phyloP scores from a whole-genome alignment of 192 early-diverging fungal species.

The Mortierella antarctica region DNA sequence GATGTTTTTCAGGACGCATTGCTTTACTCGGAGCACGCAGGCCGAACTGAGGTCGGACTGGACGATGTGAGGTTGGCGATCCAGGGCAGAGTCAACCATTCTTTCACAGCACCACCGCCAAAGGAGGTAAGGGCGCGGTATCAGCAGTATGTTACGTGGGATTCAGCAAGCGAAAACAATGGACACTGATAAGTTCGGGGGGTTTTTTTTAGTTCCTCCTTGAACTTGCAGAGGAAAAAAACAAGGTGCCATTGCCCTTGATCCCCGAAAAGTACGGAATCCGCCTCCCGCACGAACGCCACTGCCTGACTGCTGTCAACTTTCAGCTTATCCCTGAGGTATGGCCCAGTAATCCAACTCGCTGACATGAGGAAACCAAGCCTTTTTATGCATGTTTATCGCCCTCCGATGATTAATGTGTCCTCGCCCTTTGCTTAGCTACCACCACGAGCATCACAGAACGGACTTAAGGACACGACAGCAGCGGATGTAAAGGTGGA shows the following conservation, averaged over 20 bases:
- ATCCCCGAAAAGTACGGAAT: constrained; percentile 85
- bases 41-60: constrained; percentile 76
- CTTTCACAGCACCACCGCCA: constrained; percentile 89
- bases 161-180: background rate
- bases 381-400: background rate
- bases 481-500: background rate
- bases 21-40: constrained; percentile 93
- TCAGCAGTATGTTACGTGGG: background rate
- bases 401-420: background rate
- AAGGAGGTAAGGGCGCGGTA: constrained; percentile 75
- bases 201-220: constrained; percentile 67
- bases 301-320: constrained; percentile 81
- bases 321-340: constrained; percentile 81
- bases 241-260: constrained; percentile 79
- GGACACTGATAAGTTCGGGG: background rate
- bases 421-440: background rate
- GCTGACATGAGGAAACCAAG: too few species aligned
- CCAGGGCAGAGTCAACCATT: constrained; percentile 89
- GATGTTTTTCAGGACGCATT: constrained; percentile 94
- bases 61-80: constrained; percentile 94
- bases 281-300: constrained; percentile 78
- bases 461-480: background rate
- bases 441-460: constrained; percentile 12
- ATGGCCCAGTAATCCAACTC: background rate
- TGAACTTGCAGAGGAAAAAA: constrained; percentile 81